phyloP scores from a whole-genome alignment of 768 basidiomycete species.

The Tricholoma saponaceum region DNA sequence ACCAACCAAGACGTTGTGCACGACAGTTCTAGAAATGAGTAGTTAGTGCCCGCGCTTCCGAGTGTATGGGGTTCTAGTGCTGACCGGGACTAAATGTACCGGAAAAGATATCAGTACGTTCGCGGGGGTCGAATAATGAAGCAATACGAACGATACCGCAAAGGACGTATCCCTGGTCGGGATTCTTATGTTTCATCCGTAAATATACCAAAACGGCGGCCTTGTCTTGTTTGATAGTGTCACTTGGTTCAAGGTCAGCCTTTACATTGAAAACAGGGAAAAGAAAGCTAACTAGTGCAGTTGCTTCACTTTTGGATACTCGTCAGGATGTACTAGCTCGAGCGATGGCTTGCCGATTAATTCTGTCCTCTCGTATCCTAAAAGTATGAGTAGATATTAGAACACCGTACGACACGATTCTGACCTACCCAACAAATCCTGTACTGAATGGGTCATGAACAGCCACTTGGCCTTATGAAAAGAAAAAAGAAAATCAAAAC shows the following conservation, averaged over 20 bases:
- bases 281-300: conserved; percentile 58
- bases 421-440: conserved; percentile 55
- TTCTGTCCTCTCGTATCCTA: conserved; percentile 74
- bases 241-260: conserved; percentile 33
- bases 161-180: conserved; percentile 69
- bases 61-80: background rate
- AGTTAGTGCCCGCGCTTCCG: conserved; percentile 1
- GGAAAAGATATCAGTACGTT: conserved; percentile 1
- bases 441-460: conserved; percentile 62
- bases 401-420: background rate
- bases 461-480: conserved; percentile 56
- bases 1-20: conserved; percentile 70
- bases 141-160: conserved; percentile 62
- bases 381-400: background rate
- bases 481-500: conserved; percentile 8
- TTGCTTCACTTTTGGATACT: conserved; percentile 59
- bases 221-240: conserved; percentile 75
- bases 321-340: conserved; percentile 79
- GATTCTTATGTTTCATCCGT: conserved; percentile 77
- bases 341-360: conserved; percentile 65
- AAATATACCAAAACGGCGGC: conserved; percentile 77
- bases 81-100: conserved; percentile 15
- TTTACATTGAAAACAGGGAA: background rate
- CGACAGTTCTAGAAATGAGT: conserved; percentile 49
- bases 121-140: conserved; percentile 1